phyloP scores from a whole-genome alignment of 495 filamentous ascomycete genomes.

The Gamarada debralockiae region DNA sequence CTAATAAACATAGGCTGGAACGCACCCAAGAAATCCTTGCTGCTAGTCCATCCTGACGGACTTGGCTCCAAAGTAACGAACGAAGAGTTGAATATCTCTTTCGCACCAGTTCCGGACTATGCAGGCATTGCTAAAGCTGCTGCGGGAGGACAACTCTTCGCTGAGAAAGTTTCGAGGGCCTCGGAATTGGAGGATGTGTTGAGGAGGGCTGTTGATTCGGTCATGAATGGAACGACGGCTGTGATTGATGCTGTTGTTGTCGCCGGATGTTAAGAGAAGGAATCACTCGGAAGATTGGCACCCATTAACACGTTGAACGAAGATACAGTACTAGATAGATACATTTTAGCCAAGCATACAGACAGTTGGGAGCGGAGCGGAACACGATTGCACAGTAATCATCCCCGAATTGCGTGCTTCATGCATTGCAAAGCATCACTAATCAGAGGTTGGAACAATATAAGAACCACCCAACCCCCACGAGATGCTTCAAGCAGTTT shows the following conservation, averaged over 20 bases:
- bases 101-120: slow-evolving; percentile 84
- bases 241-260: slow-evolving; percentile 40
- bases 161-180: slow-evolving; percentile 57
- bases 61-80: slow-evolving; percentile 73
- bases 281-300: too few relatives aligned
- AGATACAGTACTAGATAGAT: not conserved
- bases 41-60: slow-evolving; percentile 82
- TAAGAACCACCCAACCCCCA: too few relatives aligned
- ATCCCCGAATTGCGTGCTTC: not conserved
- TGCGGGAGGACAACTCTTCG: slow-evolving; percentile 68
- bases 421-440: not conserved
- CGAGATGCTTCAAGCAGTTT: too few relatives aligned
- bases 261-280: slow-evolving; percentile 15
- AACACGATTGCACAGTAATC: not conserved
- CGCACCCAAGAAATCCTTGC: slow-evolving; percentile 69
- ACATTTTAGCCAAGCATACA: not conserved
- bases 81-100: slow-evolving; percentile 85
- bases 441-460: too few relatives aligned
- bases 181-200: slow-evolving; percentile 58
- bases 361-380: not conserved
- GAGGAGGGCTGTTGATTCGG: slow-evolving; percentile 62
- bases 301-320: not conserved
- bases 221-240: slow-evolving; percentile 61
- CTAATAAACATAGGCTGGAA: slow-evolving; percentile 66
- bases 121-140: slow-evolving; percentile 89